Evolutionary conservation across 129 eudicot genomes (phyloP), one percentile per base, ranked within the genome.

Genomic region (Dittrichia graveolens): DNA sequence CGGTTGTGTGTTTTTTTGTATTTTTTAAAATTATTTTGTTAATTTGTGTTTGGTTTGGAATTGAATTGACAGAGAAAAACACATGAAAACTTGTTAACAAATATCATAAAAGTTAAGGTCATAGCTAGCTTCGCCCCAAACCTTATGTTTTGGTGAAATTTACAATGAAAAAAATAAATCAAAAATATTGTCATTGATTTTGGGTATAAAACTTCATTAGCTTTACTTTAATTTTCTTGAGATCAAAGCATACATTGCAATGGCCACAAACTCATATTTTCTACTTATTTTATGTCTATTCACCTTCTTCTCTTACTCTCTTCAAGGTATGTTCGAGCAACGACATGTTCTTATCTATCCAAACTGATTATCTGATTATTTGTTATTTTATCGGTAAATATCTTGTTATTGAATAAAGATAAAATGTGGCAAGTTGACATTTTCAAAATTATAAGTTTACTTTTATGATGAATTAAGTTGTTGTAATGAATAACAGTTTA

Each of bases 121-220:
- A 62, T 78, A 65, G 82, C 82, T 71, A 42, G 39, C 35, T 59
- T 67, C 82, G 82, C 78, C 82, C 67, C 5, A 67, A 62, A n/a
- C 13, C 13, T 15, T 39, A 50, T 61, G 43, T 43, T 6, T 11
- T 71, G 82, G 82, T 78, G 82, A 54, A 78, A 72, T 64, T 78
- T 71, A 71, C 82, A 71, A 78, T 53, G 77, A 78, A 12, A 12
- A 49, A 16, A 49, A 7, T 18, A 64, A 24, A 61, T n/a, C 12
- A n/a, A 56, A 41, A 3, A 39, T 0, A 34, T 53, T 61, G 77
- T 78, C 82, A 48, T 64, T 62, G 43, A 48, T 56, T 43, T 78
- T 71, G 72, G 44, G 57, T 78, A 78, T 78, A 78, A 71, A 71
- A 71, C 47, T 71, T 75, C 6, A 45, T 31, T 60, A 61, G 24